phyloP scores from a whole-genome alignment of 1,139 yeast species.

The Casaregolazyma suthepensis region DNA sequence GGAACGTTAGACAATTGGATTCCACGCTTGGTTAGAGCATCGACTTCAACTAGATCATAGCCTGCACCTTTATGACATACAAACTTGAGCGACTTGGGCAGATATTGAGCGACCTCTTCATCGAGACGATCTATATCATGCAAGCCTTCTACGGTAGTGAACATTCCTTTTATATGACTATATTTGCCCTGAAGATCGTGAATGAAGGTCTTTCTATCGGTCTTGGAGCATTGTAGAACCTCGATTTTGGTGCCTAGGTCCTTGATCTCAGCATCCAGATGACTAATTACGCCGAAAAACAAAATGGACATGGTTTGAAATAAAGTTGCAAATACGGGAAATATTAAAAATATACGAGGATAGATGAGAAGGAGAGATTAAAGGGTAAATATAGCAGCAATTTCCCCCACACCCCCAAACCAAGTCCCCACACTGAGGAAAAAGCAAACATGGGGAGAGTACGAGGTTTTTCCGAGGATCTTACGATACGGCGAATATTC shows the following conservation, averaged over 20 bases:
- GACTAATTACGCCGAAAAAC: conserved; percentile 2
- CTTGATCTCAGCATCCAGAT: not conserved
- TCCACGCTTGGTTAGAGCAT: conserved; percentile 35
- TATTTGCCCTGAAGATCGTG: conserved; percentile 30
- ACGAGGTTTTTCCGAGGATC: not conserved
- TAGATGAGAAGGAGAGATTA: not conserved
- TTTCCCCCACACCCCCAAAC: not conserved
- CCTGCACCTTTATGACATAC: conserved; percentile 67
- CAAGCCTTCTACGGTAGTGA: conserved; percentile 12
- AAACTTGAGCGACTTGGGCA: conserved; percentile 59
- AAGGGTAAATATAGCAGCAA: not conserved
- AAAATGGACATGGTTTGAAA: not conserved
- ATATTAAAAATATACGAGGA: not conserved
- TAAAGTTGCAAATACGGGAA: not conserved
- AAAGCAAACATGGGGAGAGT: not conserved
- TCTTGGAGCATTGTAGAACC: not conserved
- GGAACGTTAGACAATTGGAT: conserved; percentile 55
- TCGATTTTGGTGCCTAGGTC: not conserved
- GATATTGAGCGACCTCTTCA: conserved; percentile 52
- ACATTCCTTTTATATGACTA: conserved; percentile 31
- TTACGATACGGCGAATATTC: too few species aligned
- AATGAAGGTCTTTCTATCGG: conserved; percentile 43
- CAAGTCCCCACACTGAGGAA: not conserved
- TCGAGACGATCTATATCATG: conserved; percentile 57
- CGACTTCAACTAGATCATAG: conserved; percentile 52